Percentiles rank a stretch among this genome's conserved stretches.
Conservation (phyloP, 768 basidiomycete species). For the Suillus weaverae region DNA sequence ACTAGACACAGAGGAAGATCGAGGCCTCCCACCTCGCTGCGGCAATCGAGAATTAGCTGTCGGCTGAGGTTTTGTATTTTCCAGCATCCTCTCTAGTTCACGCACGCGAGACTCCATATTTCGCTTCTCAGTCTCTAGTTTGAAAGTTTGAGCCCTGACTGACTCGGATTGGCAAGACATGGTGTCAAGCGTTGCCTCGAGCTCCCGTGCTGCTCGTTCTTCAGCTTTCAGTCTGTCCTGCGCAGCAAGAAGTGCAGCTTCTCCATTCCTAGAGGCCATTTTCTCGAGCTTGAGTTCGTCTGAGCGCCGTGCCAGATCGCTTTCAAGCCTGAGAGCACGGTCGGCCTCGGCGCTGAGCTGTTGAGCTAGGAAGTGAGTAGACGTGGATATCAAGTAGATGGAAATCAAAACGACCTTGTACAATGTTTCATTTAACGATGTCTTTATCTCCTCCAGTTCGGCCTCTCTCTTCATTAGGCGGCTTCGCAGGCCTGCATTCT, state of each 20-base stretch:
- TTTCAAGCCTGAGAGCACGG: slow-evolving; percentile 56
- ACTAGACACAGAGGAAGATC: slow-evolving; percentile 61
- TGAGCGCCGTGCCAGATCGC: slow-evolving; percentile 46
- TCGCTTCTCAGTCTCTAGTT: slow-evolving; percentile 58
- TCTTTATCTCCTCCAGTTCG: slow-evolving; percentile 36
- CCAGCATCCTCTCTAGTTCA: slow-evolving; percentile 50
- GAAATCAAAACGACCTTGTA: slow-evolving; percentile 32
- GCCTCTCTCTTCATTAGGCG: slow-evolving; percentile 37
- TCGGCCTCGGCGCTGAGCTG: slow-evolving; percentile 60
- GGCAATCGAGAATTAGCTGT: slow-evolving; percentile 30
- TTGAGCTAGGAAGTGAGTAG: slow-evolving; percentile 10
- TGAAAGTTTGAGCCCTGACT: slow-evolving; percentile 40
- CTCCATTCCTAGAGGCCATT: slow-evolving; percentile 50
- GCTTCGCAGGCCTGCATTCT: slow-evolving; percentile 34
- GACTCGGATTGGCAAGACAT: slow-evolving; percentile 54
- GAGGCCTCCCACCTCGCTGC: slow-evolving; percentile 42
- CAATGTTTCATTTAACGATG: slow-evolving; percentile 35
- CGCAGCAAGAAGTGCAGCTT: slow-evolving; percentile 46
- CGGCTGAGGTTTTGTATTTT: slow-evolving; percentile 36
- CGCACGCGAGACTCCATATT: slow-evolving; percentile 56
- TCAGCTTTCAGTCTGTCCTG: slow-evolving; percentile 53
- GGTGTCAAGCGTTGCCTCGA: slow-evolving; percentile 56
- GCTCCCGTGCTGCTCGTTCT: slow-evolving; percentile 49
- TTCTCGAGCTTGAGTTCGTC: slow-evolving; percentile 60
- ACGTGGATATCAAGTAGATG: slow-evolving; percentile 3